Base-by-base conservation (phyloP, 495 filamentous ascomycete species). In the Hyphodiscus hymeniophilus region DNA sequence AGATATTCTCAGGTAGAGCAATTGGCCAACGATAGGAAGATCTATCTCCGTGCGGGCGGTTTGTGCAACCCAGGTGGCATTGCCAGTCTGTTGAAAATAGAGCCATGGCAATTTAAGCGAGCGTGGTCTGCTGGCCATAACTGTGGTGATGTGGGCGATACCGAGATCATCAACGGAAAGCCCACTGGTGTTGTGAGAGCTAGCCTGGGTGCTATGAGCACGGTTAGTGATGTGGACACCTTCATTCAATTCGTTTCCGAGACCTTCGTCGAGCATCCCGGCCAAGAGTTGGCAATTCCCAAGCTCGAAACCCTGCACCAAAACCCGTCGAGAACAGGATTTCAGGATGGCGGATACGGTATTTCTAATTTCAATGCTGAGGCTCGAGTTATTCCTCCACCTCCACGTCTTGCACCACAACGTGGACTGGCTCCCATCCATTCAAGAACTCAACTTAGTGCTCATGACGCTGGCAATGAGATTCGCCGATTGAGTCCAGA, bases 141-240 rank as follows among this genome's bases (percentile, higher is more conserved):
- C 28, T 88, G 84, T 53, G 51, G 56, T 45, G 71, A 45, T 48
- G 60, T 22, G 1, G 40, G 60, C 51, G 69, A 69, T 4, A 64
- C 71, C 31, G 74, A 74, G 16, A 59, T 80, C 38, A 65, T 79
- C 7, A 57, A 67, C 26, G 73, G 75, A 17, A 72, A 76, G 57
- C 69, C 81, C 7, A 80, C 77, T 28, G 80, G 84, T 0, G 72
- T 87, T 23, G 75, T 84, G 3, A 68, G 84, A 8, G 78, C 75
- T 3, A 84, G 80, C 51, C 62, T 89, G 6, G 84, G 84, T 3
- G 84, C 82, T 3, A 86, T 86, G 82, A 84, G 77, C 50, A 85
- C 74, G 1, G 48, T 65, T 17, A 52, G 66, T 3, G 84, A 89
- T 46, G 72, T 87, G 12, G 70, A 77, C 31, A 61, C 52, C 0